phyloP scores from a whole-genome alignment of 768 basidiomycete genomes.

The Dioszegia aurantiaca region DNA sequence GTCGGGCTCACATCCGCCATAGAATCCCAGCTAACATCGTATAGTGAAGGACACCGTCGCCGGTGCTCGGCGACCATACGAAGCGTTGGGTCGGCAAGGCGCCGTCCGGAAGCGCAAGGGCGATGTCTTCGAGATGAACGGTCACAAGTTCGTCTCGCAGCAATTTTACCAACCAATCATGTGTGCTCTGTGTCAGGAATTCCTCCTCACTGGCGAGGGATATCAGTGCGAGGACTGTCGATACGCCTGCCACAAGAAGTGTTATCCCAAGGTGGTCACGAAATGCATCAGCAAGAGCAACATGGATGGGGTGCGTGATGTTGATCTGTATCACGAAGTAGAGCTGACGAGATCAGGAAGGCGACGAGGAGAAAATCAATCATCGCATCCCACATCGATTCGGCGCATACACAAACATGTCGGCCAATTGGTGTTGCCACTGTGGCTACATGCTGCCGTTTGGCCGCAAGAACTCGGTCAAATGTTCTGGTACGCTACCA shows the following conservation, averaged over 20 bases:
- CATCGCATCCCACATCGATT: constrained; percentile 99
- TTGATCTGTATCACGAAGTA: neutral
- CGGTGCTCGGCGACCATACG: constrained; percentile 81
- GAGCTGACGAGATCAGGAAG: constrained; percentile 61
- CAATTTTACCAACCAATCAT: constrained; percentile 99
- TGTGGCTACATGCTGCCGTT: constrained; percentile 97
- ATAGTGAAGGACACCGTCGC: constrained; percentile 91
- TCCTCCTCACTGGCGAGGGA: constrained; percentile 93
- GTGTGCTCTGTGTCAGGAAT: constrained; percentile 96
- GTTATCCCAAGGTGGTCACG: constrained; percentile 97
- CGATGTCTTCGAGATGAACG: constrained; percentile 99
- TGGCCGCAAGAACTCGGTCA: constrained; percentile 92
- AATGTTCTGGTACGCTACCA: constrained; percentile 63
- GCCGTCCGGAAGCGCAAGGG: constrained; percentile 96
- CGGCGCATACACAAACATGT: constrained; percentile 91
- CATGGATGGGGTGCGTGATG: constrained; percentile 67
- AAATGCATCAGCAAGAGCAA: constrained; percentile 98
- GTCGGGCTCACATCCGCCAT: neutral
- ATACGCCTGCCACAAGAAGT: constrained; percentile 98
- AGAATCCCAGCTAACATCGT: neutral
- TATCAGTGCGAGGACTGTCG: constrained; percentile 99
- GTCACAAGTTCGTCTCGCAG: constrained; percentile 92
- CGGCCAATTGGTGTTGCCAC: constrained; percentile 99
- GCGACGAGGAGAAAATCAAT: constrained; percentile 97
- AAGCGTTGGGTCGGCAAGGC: constrained; percentile 95